Evolutionary conservation across 2,329 filamentous ascomycete genomes (phyloP), one percentile per base, ranked within the genome.

Genomic region (Alternaria infectoria): DNA sequence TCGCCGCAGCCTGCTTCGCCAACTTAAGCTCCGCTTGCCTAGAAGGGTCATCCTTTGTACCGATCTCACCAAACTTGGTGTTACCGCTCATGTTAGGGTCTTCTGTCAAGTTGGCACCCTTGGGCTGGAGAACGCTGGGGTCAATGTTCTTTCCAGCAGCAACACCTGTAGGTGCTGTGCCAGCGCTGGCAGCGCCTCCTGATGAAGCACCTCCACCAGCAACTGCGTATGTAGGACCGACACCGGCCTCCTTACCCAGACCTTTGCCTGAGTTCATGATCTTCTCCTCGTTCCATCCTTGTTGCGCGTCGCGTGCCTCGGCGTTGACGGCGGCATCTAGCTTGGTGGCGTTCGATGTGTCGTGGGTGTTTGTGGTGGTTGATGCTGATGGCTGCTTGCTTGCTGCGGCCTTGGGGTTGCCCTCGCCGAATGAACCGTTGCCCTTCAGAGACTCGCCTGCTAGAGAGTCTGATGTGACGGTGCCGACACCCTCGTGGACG

Each of bases 361-460:
- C 82, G 62, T 83, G 86, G 68, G 81, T 89, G 77, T 85, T 86
- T 55, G 86, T 82, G 19, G 84, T 89, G 32, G 84, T 87, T 50
- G 84, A 83, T n/a, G 71, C 69, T 45, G 86, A 86, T 9, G 82
- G 80, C 54, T 88, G 85, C 13, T 80, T 76, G 30, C 82, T 81
- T 6, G 83, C 83, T 44, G 84, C 82, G 17, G 84, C 83, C 65
- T 85, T 82, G 23, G 84, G 82, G 80, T 92, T 91, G 60, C 85
- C 79, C 26, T 85, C 77, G 44, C 85, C 81, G 71, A 92, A 93
- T 12, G 78, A 81, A 67, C 91, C 91, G 61, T 85, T 85, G 21
- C 82, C 69, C 50, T 83, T 81, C 62, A 88, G 80, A 0, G 92
- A 96, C 73, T 95, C 90, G 62, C 88, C 90, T 11, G 93, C 93